Evolutionary conservation across 495 filamentous ascomycete genomes (phyloP).

Genomic region (Xeromyces bisporus): DNA sequence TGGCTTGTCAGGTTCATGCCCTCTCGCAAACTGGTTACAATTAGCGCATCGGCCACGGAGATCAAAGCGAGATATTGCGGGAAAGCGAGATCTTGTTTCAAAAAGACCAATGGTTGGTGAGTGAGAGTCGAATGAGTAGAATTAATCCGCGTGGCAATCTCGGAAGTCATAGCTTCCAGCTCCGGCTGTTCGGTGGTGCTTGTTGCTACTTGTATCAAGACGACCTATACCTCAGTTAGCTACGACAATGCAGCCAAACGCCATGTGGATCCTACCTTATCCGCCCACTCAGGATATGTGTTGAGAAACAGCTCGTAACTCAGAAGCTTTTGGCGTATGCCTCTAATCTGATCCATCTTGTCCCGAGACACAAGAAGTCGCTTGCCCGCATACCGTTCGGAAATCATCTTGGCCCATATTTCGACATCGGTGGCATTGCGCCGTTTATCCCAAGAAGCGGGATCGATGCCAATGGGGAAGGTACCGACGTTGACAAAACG

Average conservation of each 20-base stretch:
- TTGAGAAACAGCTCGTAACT: constrained; percentile 90
- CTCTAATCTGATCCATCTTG: constrained; percentile 80
- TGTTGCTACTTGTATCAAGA: constrained; percentile 82
- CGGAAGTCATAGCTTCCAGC: constrained; percentile 69
- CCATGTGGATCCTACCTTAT: constrained; percentile 30
- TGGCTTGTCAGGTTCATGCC: constrained; percentile 92
- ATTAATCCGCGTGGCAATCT: constrained; percentile 87
- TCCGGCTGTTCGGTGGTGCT: constrained; percentile 76
- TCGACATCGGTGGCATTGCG: constrained; percentile 57
- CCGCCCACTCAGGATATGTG: constrained; percentile 74
- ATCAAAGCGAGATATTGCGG: constrained; percentile 78
- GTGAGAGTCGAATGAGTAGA: constrained; percentile 72
- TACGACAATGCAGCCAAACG: not conserved
- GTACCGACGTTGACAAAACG: constrained; percentile 75
- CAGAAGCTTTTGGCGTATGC: constrained; percentile 79
- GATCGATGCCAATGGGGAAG: constrained; percentile 58
- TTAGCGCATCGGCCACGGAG: constrained; percentile 72
- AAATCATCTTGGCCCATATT: constrained; percentile 61
- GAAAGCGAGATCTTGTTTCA: constrained; percentile 85
- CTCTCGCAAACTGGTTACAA: constrained; percentile 84
- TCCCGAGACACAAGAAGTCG: constrained; percentile 80
- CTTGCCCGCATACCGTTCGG: constrained; percentile 66
- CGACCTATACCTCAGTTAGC: constrained; percentile 29
- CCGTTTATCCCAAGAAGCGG: constrained; percentile 50
- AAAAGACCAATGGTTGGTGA: constrained; percentile 81